Base-by-base conservation (phyloP, 768 basidiomycete genomes). In the Albatrellus ellisii region DNA sequence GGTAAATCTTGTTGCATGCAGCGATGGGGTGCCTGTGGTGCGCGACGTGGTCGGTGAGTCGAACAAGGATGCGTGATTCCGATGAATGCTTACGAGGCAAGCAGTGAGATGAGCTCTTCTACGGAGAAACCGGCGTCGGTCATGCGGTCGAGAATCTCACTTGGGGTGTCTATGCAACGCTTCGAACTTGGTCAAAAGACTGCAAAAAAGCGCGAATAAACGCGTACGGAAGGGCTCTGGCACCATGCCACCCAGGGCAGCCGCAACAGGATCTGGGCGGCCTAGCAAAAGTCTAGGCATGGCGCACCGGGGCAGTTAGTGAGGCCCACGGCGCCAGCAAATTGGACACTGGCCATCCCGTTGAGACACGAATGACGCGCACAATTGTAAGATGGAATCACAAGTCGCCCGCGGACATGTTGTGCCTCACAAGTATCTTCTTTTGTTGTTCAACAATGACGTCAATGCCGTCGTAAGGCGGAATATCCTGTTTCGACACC, bases 381-480 rank as follows among this genome's bases (percentile, higher is more conserved):
- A 8, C 6, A 27, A n/a, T 31, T 28, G 26, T 14, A 22, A 3
- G 21, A 24, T n/a, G 14, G 1, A 54, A 63, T 41, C 44, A 71
- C 69, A 73, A 65, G 55, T 73, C 72, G 31, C 67, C 70, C 18
- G 64, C 47, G 10, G 61, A 54, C 26, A 67, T 57, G 46, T 62
- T 59, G 49, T 65, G 57, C 26, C 52, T 56, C 18, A 46, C 45
- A 31, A 65, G 43, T 55, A 68, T 57, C 4, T 58, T 59, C 24
- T 52, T 56, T 45, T 66, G 58, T 0, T 43, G 53, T 4, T 58
- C 59, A 33, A 69, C 57, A 39, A 68, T 62, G 12, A 63, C 66
- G 45, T 68, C 64, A 49, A 54, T 49, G 20, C 70, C 69, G 21
- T 45, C 47, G 49, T 71, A 72, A n/a, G 4, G 69, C 67, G 6